Evolutionary conservation across 1,139 yeast genomes (phyloP).

Genomic region (Yamadazyma atlantica): DNA sequence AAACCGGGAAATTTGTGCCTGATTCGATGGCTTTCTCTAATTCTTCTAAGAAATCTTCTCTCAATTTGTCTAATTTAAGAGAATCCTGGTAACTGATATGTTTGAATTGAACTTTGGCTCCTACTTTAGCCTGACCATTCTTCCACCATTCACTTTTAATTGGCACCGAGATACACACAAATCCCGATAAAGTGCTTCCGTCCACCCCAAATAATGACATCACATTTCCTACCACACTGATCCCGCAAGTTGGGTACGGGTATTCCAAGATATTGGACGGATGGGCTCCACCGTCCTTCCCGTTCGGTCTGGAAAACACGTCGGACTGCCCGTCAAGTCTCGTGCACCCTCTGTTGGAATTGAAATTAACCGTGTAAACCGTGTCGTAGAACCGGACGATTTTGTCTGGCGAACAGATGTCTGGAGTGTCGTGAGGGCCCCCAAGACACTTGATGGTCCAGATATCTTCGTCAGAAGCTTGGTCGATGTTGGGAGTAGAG

Average conservation of each 20-base stretch:
- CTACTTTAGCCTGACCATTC: constrained; percentile 29
- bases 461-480: background rate
- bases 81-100: constrained; percentile 24
- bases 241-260: constrained; percentile 6
- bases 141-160: constrained; percentile 30
- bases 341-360: constrained; percentile 7
- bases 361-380: constrained; percentile 5
- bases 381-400: constrained; percentile 3
- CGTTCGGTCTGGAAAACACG: constrained; percentile 5
- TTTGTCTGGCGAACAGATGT: constrained; percentile 5
- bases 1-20: background rate
- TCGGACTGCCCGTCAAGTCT: constrained; percentile 8
- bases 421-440: constrained; percentile 7
- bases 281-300: constrained; percentile 9
- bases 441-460: constrained; percentile 6
- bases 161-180: constrained; percentile 27
- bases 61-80: constrained; percentile 16
- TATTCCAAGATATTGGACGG: constrained; percentile 8
- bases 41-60: constrained; percentile 15
- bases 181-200: constrained; percentile 33
- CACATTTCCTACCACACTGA: constrained; percentile 7
- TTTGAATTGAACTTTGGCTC: constrained; percentile 21
- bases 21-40: background rate
- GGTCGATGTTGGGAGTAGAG: constrained; percentile 1
- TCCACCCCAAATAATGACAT: constrained; percentile 15